A percentile compares a stretch with the other conserved stretches of the same genome.
Conservation (phyloP, 345 rosid species). For the Iberis pinnata region DNA sequence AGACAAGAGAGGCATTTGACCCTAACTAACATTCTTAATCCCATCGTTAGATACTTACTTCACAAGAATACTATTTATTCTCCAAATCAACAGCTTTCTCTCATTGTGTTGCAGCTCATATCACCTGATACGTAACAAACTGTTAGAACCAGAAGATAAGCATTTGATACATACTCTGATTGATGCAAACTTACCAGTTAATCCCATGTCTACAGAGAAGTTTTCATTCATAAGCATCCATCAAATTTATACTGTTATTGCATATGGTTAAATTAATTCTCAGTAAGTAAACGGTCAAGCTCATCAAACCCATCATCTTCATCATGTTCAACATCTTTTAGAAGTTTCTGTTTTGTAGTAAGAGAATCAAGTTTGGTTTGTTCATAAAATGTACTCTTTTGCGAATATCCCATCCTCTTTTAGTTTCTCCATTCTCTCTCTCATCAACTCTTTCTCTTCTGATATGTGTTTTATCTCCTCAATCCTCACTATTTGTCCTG, state of each 20-base stretch:
- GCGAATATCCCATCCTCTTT: conserved; percentile 50
- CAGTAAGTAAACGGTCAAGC: conserved; percentile 35
- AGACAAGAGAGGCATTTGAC: too few relatives aligned
- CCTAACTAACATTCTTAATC: too few relatives aligned
- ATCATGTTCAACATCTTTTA: conserved; percentile 19
- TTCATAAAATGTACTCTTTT: conserved; percentile 39
- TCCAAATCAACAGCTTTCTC: too few relatives aligned
- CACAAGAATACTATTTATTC: too few relatives aligned
- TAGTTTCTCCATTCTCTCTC: conserved; percentile 39
- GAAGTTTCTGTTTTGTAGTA: not conserved
- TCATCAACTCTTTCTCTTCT: conserved; percentile 37
- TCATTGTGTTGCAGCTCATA: too few relatives aligned
- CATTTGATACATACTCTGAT: conserved; percentile 3
- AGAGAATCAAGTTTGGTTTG: conserved; percentile 38
- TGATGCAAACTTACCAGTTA: not conserved
- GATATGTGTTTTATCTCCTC: conserved; percentile 55
- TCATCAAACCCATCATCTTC: conserved; percentile 30
- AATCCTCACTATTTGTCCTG: conserved; percentile 38
- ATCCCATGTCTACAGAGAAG: not conserved
- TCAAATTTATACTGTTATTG: too few relatives aligned
- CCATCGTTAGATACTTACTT: too few relatives aligned
- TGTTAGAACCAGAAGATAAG: not conserved
- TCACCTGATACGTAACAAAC: too few relatives aligned
- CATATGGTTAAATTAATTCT: not conserved
- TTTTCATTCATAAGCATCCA: not conserved